Conservation (phyloP, 2,329 filamentous ascomycete species). For the Fusarium sp. region DNA sequence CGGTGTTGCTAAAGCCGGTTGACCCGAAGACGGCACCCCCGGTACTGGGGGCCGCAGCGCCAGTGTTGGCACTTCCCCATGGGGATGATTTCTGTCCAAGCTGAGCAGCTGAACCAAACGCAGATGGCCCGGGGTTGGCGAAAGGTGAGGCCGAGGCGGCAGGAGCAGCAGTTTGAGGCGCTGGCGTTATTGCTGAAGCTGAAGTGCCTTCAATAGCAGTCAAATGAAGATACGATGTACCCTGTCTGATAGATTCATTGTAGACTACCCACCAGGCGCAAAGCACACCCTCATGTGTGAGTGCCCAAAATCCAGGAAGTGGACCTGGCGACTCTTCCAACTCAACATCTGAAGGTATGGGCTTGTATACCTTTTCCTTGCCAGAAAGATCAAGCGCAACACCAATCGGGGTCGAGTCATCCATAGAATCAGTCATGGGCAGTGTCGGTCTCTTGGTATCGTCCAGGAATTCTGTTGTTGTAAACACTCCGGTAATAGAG, state of each 20-base stretch:
- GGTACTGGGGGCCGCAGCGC: conserved; percentile 50
- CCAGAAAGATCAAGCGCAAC: conserved; percentile 86
- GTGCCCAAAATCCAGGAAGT: conserved; percentile 83
- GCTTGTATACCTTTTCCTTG: conserved; percentile 81
- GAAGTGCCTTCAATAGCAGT: conserved; percentile 59
- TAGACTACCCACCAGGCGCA: conserved; percentile 94
- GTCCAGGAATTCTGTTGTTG: conserved; percentile 77
- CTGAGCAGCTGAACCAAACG: conserved; percentile 60
- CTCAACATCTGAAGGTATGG: conserved; percentile 81
- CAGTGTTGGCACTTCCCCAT: conserved; percentile 59
- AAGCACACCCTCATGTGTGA: conserved; percentile 91
- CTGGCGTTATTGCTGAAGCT: conserved; percentile 50
- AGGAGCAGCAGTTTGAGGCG: conserved; percentile 48
- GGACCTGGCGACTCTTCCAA: conserved; percentile 84
- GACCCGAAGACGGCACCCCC: conserved; percentile 60
- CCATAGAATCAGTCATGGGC: conserved; percentile 72
- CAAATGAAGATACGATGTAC: conserved; percentile 80
- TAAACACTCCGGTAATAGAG: conserved; percentile 76
- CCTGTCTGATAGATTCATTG: conserved; percentile 83
- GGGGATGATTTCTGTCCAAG: conserved; percentile 66
- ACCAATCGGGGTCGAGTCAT: conserved; percentile 83
- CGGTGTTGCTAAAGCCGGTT: conserved; percentile 58
- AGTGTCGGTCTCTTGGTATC: conserved; percentile 82
- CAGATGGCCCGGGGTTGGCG: conserved; percentile 49
- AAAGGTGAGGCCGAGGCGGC: conserved; percentile 53